Evolutionary conservation across 148 eudicot genomes (phyloP).

Genomic region (Bassia scoparia): DNA sequence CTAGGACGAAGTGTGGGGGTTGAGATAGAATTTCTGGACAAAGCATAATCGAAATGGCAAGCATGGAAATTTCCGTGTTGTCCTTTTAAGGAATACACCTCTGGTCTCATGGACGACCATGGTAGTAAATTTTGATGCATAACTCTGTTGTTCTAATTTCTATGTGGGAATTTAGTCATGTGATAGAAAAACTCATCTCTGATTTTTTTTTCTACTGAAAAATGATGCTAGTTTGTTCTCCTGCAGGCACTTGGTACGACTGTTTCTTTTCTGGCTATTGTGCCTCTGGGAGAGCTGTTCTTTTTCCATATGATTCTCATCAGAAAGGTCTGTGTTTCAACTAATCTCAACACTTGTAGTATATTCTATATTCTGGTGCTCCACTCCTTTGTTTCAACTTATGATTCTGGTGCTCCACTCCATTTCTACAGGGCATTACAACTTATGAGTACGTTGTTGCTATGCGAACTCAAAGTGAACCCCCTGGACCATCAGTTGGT

Average conservation of each 20-base stretch:
- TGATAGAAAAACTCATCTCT: background rate
- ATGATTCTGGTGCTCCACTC: background rate
- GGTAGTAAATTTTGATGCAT: background rate
- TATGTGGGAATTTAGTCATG: background rate
- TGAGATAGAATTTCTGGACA: background rate
- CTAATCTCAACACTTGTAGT: background rate
- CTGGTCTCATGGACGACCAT: background rate
- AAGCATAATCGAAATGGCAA: background rate
- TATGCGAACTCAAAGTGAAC: slow-evolving; percentile 88
- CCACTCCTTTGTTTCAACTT: slow-evolving; percentile 1
- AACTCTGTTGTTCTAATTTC: background rate
- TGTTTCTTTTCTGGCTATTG: slow-evolving; percentile 72
- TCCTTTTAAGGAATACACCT: background rate
- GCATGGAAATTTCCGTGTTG: no score
- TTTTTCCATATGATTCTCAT: slow-evolving; percentile 91
- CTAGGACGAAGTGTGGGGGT: background rate
- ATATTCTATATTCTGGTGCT: background rate
- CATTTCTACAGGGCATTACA: slow-evolving; percentile 66
- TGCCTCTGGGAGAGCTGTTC: slow-evolving; percentile 86
- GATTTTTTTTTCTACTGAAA: background rate
- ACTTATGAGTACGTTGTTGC: slow-evolving; percentile 95
- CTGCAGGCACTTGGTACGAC: slow-evolving; percentile 75
- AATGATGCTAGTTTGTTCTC: slow-evolving; percentile 10
- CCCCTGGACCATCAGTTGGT: slow-evolving; percentile 73
- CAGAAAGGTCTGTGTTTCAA: slow-evolving; percentile 53